Evolutionary conservation across 169 alveolate genomes (phyloP).

Genomic region (Plasmodium yoelii): DNA sequence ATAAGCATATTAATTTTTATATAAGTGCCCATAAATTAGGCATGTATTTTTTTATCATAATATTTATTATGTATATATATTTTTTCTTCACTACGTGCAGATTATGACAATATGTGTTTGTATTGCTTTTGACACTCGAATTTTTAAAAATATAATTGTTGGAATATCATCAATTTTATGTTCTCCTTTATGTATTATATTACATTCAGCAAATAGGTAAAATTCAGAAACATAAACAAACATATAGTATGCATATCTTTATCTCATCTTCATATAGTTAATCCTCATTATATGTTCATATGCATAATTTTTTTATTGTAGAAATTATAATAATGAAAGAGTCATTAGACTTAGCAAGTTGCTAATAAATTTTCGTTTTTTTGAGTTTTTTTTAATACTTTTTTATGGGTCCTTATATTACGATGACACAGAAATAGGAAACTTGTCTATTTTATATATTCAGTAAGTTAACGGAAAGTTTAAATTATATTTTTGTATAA

Average conservation of each 20-base stretch:
- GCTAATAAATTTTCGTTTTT: conserved; percentile 67
- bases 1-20: neutral
- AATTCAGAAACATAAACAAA: conserved; percentile 1
- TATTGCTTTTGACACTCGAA: conserved; percentile 72
- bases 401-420: conserved; percentile 73
- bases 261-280: too few species aligned
- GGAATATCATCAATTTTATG: conserved; percentile 73
- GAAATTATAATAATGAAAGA: conserved; percentile 72
- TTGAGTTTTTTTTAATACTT: conserved; percentile 74
- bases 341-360: conserved; percentile 70
- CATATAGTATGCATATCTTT: neutral
- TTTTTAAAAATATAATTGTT: conserved; percentile 74
- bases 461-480: conserved; percentile 26
- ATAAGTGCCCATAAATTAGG: too few species aligned
- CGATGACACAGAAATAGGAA: conserved; percentile 74
- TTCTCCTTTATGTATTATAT: conserved; percentile 66
- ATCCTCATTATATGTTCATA: too few species aligned
- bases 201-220: conserved; percentile 64
- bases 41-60: too few species aligned
- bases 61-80: too few species aligned
- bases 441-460: conserved; percentile 37
- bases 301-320: neutral
- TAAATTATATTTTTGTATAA: neutral
- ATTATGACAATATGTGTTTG: conserved; percentile 73
- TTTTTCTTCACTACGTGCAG: conserved; percentile 5